Evolutionary conservation across 352 stramenopile genomes (phyloP), one percentile per base, ranked within the genome.

Genomic region (Phytophthora megakarya): DNA sequence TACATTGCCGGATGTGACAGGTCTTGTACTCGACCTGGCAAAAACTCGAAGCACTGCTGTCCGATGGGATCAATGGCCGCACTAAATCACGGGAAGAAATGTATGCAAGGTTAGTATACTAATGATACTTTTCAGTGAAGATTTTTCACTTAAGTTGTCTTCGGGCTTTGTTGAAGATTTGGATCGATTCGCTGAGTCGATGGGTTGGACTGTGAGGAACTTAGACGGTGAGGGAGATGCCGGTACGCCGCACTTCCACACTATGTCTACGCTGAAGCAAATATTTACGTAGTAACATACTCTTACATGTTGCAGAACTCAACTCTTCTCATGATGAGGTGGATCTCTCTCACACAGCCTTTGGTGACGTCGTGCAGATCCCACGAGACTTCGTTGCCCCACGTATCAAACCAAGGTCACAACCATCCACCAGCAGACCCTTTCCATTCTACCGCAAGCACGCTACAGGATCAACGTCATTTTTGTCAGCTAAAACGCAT

Each of bases 131-230:
- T 11, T 25, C 1, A 6, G 15, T 50, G 15, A 43, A 9, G 0
- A 25, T 12, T 44, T 22, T 12, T 61, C 40, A 38, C 39, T 5
- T 46, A 21, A 5, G 11, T 6, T 35, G 18, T n/a, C 1, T 18
- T 39, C 9, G 26, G 26, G 26, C 9, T 4, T 35, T 35, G 30
- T 28, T 38, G n/a, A 33, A 88, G 82, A 92, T 11, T 63, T 92
- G 12, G 70, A 78, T 23, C 75, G 52, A 23, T 92, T 92, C 50
- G 80, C 73, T 8, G 59, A 86, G 8, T 43, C 59, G 33, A 89
- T 89, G 81, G 82, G 82, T 25, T 92, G 78, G 80, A 67, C 65
- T 1, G 86, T 90, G 44, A 76, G 48, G 13, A 59, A 85, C 35
- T 33, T 84, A 7, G 26, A 42, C 21, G 33, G 61, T 13, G 11